A percentile compares a stretch with the other conserved stretches of the same genome.
These are phyloP conservation scores for Suillus sp. DNA, from an alignment of 768 basidiomycete genomes.

Conservation along the genomic window DNA sequence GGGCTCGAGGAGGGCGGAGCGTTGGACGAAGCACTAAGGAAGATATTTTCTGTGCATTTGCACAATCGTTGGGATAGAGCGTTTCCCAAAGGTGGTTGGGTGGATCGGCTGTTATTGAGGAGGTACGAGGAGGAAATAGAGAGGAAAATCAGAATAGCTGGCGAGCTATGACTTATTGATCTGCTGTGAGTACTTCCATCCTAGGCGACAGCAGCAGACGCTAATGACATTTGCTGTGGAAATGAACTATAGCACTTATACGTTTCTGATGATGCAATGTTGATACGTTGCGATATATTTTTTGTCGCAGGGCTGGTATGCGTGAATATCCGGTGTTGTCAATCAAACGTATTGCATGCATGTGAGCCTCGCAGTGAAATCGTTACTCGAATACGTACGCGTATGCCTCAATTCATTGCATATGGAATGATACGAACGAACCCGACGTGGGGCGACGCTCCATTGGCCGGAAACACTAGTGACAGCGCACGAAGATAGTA, in stretches of 20 bases:
- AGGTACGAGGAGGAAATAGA: constrained; percentile 51
- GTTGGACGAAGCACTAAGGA: constrained; percentile 59
- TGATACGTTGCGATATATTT: background rate
- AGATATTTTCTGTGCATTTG: constrained; percentile 87
- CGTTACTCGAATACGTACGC: background rate
- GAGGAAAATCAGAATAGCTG: background rate
- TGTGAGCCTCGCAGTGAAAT: background rate
- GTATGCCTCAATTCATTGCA: background rate
- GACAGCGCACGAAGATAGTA: too few species aligned
- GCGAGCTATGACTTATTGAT: constrained; percentile 2
- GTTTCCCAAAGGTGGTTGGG: constrained; percentile 86
- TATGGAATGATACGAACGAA: background rate
- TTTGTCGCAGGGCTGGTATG: background rate
- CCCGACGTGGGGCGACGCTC: too few species aligned
- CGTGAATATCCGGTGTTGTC: background rate
- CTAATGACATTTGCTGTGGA: background rate
- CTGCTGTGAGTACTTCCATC: background rate
- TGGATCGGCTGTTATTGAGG: constrained; percentile 73
- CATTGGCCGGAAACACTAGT: background rate
- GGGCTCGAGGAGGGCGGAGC: constrained; percentile 62
- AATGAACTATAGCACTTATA: background rate
- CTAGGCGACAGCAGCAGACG: too few species aligned
- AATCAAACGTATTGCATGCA: background rate
- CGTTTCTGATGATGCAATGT: background rate
- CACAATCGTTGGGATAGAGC: constrained; percentile 96